Evolutionary conservation across 306 rosid genomes (phyloP), one percentile per base, ranked within the genome.

Genomic region (Sicyos edulis): DNA sequence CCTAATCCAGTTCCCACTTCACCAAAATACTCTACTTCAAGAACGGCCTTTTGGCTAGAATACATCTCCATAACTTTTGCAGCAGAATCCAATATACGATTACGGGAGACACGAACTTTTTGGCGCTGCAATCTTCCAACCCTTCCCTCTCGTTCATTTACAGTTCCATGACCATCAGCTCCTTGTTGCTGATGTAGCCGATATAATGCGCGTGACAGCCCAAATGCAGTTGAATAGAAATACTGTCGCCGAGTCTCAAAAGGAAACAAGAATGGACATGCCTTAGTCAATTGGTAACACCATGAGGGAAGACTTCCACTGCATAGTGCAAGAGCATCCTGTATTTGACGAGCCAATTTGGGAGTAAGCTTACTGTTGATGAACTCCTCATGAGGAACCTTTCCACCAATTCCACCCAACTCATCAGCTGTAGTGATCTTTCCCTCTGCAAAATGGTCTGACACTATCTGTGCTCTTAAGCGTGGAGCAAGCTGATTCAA

Each of bases 1-100:
- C 99, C 99, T 80, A 95, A 79, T 60, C 99, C 99, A 77, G 99
- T 95, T 68, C 99, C 99, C 79, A 91, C 99, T 83, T 95, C 99
- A 75, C 99, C 99, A 82, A 95, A 95, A 82, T 95, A 95, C 80
- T 95, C 99, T 61, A 95, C 99, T 87, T 95, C 99, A 78, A 95
- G 97, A 58, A 95, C 96, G 66, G 97, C 96, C 83, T 95, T 95
- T 74, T 95, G 99, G 87, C 96, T 95, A 32, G 97, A 89, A 80
- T 95, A 95, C 97, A 95, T 87, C 85, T 95, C 99, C 99, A 95
- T 95, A 62, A 95, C 99, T 85, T 91, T 91, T 12, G 96, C 96
- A 71, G 99, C 99, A 70, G 99, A 95, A 83, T 95, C 97, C 83
- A 95, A 80, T 77, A 95, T 86, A 37, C 96, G 99, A 80, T 95